phyloP scores from a whole-genome alignment of 768 basidiomycete genomes.

The Tylopilus sp. region DNA sequence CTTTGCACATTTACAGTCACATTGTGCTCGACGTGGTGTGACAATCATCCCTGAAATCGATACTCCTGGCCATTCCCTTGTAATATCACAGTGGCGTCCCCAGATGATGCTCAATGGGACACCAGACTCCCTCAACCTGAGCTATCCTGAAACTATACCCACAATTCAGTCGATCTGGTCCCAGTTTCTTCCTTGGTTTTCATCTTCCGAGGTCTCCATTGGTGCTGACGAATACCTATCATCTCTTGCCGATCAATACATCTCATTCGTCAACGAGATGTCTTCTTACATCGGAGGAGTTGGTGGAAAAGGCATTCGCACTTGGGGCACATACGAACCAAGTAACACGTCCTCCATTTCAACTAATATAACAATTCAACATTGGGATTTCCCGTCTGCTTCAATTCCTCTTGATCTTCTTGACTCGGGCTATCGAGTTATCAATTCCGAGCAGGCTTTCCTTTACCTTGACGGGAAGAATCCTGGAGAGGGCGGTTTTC shows the following conservation, averaged over 20 bases:
- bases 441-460: constrained; percentile 36
- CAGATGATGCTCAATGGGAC: constrained; percentile 35
- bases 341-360: constrained; percentile 35
- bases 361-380: constrained; percentile 42
- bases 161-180: constrained; percentile 43
- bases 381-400: constrained; percentile 38
- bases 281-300: constrained; percentile 31
- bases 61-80: constrained; percentile 42
- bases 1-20: constrained; percentile 35
- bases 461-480: constrained; percentile 39
- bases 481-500: constrained; percentile 31
- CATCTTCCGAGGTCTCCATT: constrained; percentile 41
- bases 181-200: constrained; percentile 39
- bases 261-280: constrained; percentile 43
- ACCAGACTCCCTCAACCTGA: constrained; percentile 38
- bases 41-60: constrained; percentile 43
- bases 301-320: constrained; percentile 37
- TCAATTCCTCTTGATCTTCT: constrained; percentile 35
- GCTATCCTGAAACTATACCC: constrained; percentile 40
- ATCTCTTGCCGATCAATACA: constrained; percentile 39
- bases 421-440: constrained; percentile 34
- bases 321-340: constrained; percentile 42
- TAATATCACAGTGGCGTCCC: constrained; percentile 45
- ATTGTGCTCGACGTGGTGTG: constrained; percentile 37
- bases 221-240: constrained; percentile 43